phyloP scores from a whole-genome alignment of 1,139 yeast genomes.

The Saccharomyces hybrid region DNA sequence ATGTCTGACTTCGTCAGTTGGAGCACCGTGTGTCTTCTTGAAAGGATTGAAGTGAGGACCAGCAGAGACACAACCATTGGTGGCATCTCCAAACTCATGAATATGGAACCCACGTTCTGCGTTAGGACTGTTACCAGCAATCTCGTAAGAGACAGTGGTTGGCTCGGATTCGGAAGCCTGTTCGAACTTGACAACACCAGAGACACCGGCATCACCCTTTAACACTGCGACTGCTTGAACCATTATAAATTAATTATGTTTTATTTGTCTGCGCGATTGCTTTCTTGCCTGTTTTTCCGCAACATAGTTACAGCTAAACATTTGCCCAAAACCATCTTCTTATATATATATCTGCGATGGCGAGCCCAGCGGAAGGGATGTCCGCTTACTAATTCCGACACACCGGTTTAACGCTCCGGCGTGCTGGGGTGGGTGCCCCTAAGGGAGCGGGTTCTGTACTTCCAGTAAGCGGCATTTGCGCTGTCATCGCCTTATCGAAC shows the following conservation, averaged over 20 bases:
- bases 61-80: constrained; percentile 98
- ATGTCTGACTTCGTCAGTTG: constrained; percentile 83
- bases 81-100: constrained; percentile 97
- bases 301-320: neutral
- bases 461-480: neutral
- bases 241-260: constrained; percentile 12
- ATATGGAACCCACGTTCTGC: constrained; percentile 96
- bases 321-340: neutral
- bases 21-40: constrained; percentile 87
- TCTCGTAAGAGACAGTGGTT: constrained; percentile 81
- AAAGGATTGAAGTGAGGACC: constrained; percentile 99
- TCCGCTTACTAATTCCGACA: neutral
- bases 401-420: neutral
- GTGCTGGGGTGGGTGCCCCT: constrained; percentile 1
- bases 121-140: constrained; percentile 78
- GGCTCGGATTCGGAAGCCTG: constrained; percentile 73
- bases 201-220: constrained; percentile 87
- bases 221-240: constrained; percentile 73
- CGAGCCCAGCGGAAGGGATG: neutral
- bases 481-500: neutral
- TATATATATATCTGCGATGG: neutral
- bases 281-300: neutral
- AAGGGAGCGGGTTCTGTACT: neutral
- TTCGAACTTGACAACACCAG: constrained; percentile 80
- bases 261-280: neutral